A percentile compares a stretch with the other conserved stretches of the same genome.
Evolutionary conservation across 2,329 filamentous ascomycete genomes (phyloP).

Genomic region (Diaporthe vaccinii): DNA sequence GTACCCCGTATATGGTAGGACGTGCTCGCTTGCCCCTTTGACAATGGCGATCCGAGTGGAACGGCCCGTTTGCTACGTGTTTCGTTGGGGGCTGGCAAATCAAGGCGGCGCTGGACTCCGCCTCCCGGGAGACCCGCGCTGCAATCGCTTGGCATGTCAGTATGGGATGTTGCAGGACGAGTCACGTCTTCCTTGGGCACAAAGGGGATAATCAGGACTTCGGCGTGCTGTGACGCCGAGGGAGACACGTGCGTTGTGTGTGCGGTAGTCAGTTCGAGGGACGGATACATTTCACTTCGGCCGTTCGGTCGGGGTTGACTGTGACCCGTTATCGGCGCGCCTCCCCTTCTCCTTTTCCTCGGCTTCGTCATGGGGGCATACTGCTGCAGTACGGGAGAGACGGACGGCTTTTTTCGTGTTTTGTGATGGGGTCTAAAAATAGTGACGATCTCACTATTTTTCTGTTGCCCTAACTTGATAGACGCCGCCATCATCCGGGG

Average conservation of each 20-base stretch:
- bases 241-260: constrained; percentile 2
- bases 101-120: not conserved
- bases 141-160: constrained; percentile 20
- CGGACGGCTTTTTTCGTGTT: constrained; percentile 18
- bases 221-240: not conserved
- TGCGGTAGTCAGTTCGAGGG: not conserved
- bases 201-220: not conserved
- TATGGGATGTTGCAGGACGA: constrained; percentile 3
- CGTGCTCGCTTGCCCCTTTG: not conserved
- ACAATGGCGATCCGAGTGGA: constrained; percentile 1
- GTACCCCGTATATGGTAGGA: not conserved
- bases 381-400: not conserved
- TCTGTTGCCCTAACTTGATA: not conserved
- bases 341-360: not conserved
- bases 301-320: constrained; percentile 1
- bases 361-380: constrained; percentile 9
- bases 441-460: not conserved
- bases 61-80: constrained; percentile 20
- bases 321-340: constrained; percentile 14
- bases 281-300: not conserved
- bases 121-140: constrained; percentile 16
- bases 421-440: constrained; percentile 31
- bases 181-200: not conserved
- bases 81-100: constrained; percentile 17
- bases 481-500: not conserved